Evolutionary conservation across 768 basidiomycete species (phyloP).

Genomic region (Phylloporus arenicola): DNA sequence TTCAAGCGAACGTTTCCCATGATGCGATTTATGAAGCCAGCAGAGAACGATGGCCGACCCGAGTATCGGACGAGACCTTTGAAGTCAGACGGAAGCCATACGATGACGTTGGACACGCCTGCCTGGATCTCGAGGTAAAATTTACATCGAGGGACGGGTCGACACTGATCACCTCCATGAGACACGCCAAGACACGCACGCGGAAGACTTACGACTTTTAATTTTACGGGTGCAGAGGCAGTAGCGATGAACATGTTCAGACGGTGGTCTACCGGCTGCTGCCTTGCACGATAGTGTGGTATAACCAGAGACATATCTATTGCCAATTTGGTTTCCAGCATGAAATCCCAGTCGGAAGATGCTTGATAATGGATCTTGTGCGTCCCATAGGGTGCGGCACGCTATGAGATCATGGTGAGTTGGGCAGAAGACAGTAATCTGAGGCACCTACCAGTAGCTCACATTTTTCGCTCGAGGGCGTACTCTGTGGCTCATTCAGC

Average conservation of each 20-base stretch:
- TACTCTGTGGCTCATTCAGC: slow-evolving; percentile 22
- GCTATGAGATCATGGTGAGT: slow-evolving; percentile 13
- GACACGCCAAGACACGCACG: not conserved
- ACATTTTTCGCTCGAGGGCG: slow-evolving; percentile 16
- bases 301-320: slow-evolving; percentile 65
- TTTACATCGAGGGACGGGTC: slow-evolving; percentile 46
- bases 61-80: slow-evolving; percentile 57
- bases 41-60: slow-evolving; percentile 53
- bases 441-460: slow-evolving; percentile 11
- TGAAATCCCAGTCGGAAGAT: slow-evolving; percentile 62
- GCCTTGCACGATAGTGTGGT: slow-evolving; percentile 73
- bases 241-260: slow-evolving; percentile 63
- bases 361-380: slow-evolving; percentile 62
- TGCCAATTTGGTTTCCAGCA: slow-evolving; percentile 47
- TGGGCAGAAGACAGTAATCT: not conserved
- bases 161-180: slow-evolving; percentile 41
- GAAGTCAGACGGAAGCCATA: slow-evolving; percentile 80
- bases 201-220: slow-evolving; percentile 60
- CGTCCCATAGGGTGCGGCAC: slow-evolving; percentile 39
- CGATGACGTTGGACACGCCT: slow-evolving; percentile 60
- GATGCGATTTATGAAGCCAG: slow-evolving; percentile 70
- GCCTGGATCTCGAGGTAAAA: slow-evolving; percentile 64
- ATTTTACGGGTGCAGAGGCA: slow-evolving; percentile 50
- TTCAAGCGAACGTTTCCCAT: slow-evolving; percentile 48
- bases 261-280: slow-evolving; percentile 67